Evolutionary conservation across 1,284 basidiomycete species (phyloP).

Genomic region (Boletellus sp.): DNA sequence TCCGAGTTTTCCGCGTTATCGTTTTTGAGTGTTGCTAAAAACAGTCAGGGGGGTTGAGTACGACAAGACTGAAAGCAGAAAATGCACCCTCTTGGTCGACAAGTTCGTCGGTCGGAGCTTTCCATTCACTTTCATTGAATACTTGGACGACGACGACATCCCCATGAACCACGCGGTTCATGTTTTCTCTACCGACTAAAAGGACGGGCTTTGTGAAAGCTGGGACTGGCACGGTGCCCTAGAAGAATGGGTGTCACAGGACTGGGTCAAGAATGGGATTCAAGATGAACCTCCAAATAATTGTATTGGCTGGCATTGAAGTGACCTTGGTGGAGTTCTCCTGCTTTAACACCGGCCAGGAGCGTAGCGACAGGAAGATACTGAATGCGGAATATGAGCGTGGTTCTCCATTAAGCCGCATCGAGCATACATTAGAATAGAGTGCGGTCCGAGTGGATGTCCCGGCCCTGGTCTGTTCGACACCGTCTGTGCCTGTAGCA

Average conservation of each 20-base stretch:
- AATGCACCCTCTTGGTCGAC: conserved; percentile 83
- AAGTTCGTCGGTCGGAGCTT: conserved; percentile 88
- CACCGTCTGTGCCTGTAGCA: conserved; percentile 54
- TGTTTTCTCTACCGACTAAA: conserved; percentile 85
- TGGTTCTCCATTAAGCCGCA: not conserved
- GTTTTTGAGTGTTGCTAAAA: conserved; percentile 75
- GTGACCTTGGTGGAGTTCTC: conserved; percentile 85
- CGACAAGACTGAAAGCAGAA: not conserved
- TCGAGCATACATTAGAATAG: conserved; percentile 67
- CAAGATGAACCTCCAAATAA: conserved; percentile 74
- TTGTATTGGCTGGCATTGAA: conserved; percentile 97
- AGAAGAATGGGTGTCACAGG: not conserved
- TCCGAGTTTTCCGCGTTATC: conserved; percentile 83
- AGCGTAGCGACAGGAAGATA: conserved; percentile 78
- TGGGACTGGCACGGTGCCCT: conserved; percentile 81
- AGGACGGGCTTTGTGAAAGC: conserved; percentile 78
- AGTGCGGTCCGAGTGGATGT: conserved; percentile 57
- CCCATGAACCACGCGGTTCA: conserved; percentile 95
- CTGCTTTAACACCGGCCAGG: conserved; percentile 82
- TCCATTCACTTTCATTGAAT: conserved; percentile 89
- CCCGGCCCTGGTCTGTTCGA: conserved; percentile 57
- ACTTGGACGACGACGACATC: conserved; percentile 92
- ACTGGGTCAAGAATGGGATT: not conserved
- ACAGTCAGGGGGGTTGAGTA: not conserved
- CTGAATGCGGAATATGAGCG: conserved; percentile 38